These are phyloP conservation scores for Phytophthora palmivora DNA, from an alignment of 352 stramenopile species.

Conservation along the genomic window DNA sequence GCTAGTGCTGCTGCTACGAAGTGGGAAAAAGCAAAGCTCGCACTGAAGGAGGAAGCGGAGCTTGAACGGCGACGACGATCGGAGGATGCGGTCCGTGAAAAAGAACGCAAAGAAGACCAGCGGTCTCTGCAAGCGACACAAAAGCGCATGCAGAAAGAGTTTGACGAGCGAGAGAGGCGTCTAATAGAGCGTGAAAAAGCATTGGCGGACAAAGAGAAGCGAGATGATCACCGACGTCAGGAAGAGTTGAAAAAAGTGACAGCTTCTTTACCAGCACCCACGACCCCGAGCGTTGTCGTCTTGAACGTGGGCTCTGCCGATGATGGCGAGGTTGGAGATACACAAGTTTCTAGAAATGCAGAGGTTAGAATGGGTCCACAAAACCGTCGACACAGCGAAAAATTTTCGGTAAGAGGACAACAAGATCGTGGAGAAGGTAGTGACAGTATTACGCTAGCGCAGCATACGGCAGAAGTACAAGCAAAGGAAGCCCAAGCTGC, in stretches of 20 bases:
- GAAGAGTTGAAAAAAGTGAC: slow-evolving; percentile 24
- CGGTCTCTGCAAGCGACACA: slow-evolving; percentile 38
- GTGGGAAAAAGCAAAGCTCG: slow-evolving; percentile 52
- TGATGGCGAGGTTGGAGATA: slow-evolving; percentile 30
- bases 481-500: slow-evolving; percentile 58
- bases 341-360: slow-evolving; percentile 17
- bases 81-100: slow-evolving; percentile 42
- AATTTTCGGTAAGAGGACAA: slow-evolving; percentile 19
- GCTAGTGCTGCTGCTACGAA: slow-evolving; percentile 53
- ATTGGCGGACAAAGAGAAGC: slow-evolving; percentile 55
- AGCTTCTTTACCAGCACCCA: neutral
- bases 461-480: slow-evolving; percentile 66
- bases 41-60: slow-evolving; percentile 52
- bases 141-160: slow-evolving; percentile 52
- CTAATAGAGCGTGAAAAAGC: slow-evolving; percentile 55
- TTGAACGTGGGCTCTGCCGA: slow-evolving; percentile 59
- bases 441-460: slow-evolving; percentile 47
- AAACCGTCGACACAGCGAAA: slow-evolving; percentile 31
- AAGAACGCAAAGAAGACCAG: slow-evolving; percentile 52
- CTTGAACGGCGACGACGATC: slow-evolving; percentile 36
- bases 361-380: slow-evolving; percentile 24
- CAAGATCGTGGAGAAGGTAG: slow-evolving; percentile 26
- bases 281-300: slow-evolving; percentile 62
- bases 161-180: slow-evolving; percentile 63
- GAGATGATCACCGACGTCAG: slow-evolving; percentile 32